Base-by-base conservation (phyloP, 768 basidiomycete genomes). In the Hortiboletus flavorubellus region DNA sequence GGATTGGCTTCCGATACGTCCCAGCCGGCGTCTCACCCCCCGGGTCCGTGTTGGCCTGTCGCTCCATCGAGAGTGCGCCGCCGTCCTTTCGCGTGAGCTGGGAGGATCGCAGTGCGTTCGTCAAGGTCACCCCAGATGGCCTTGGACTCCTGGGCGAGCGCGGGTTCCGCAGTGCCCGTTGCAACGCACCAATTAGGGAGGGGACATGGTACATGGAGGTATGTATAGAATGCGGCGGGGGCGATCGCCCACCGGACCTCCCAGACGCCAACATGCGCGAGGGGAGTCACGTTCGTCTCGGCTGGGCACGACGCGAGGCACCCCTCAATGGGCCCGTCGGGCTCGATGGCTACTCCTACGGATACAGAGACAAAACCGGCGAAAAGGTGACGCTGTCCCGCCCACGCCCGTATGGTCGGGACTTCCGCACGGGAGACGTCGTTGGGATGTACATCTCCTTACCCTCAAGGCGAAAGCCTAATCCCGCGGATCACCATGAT, bases 191-290 rank as follows among this genome's bases (percentile, higher is more conserved):
- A 0, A 80, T 98, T 21, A 79, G 92, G 23, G 85, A 94, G 62
- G 97, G 97, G 6, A 82, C 80, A 12, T 98, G 93, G 93, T 98
- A 94, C 69, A 84, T 94, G 79, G 97, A 99, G 75, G 83, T 96
- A 45, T 83, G 82, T 67, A 78, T 98, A 59, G 75, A 87, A 21
- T 80, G 82, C 41, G 87, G 89, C 1, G 89, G 89, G 2, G 89
- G 86, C 1, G 86, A 85, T 51, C 75, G 72, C 54, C 62, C 71
- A 10, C 55, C 59, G 26, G 67, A 72, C 39, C 66, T 67, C 31
- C 65, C 72, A 23, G 85, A 83, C 3, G 74, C 75, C 59, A 73
- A 77, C 45, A 72, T 75, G 64, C 70, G 73, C 9, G 84, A 88
- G 67, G 91, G 87, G 26, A 82, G 90, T 49, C 87, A 98, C 72